Conservation (phyloP, 2,329 filamentous ascomycete species). For the Onygenales sp. region DNA sequence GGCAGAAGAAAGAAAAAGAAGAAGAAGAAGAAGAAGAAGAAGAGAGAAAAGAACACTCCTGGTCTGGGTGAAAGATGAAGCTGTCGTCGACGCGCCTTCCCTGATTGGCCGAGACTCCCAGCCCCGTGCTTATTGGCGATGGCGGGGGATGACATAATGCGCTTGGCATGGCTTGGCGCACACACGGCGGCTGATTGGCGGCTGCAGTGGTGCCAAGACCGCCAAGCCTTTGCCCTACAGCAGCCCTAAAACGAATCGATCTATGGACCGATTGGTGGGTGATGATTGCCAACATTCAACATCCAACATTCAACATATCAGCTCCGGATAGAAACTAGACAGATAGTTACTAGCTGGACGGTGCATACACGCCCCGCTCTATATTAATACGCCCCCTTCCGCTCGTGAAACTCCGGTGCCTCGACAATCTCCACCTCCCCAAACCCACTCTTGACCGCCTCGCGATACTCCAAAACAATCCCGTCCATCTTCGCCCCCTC, state of each 20-base stretch:
- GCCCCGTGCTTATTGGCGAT: conserved; percentile 7
- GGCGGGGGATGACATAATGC: conserved; percentile 10
- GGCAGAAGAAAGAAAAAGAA: not conserved
- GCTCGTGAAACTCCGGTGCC: conserved; percentile 37
- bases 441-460: conserved; percentile 43
- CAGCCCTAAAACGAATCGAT: no score
- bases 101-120: not conserved
- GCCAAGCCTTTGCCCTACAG: conserved; percentile 1
- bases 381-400: conserved; percentile 43
- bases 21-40: not conserved
- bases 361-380: not conserved
- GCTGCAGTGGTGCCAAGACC: not conserved
- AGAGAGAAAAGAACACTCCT: not conserved
- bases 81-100: not conserved
- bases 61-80: not conserved
- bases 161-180: not conserved
- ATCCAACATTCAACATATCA: no score
- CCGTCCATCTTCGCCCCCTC: conserved; percentile 48
- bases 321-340: no score
- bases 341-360: not conserved
- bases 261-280: no score
- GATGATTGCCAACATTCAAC: no score
- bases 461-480: conserved; percentile 41
- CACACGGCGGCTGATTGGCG: conserved; percentile 2
- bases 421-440: conserved; percentile 36